phyloP scores from a whole-genome alignment of 495 filamentous ascomycete species.

The Aspergillus bridgeri region DNA sequence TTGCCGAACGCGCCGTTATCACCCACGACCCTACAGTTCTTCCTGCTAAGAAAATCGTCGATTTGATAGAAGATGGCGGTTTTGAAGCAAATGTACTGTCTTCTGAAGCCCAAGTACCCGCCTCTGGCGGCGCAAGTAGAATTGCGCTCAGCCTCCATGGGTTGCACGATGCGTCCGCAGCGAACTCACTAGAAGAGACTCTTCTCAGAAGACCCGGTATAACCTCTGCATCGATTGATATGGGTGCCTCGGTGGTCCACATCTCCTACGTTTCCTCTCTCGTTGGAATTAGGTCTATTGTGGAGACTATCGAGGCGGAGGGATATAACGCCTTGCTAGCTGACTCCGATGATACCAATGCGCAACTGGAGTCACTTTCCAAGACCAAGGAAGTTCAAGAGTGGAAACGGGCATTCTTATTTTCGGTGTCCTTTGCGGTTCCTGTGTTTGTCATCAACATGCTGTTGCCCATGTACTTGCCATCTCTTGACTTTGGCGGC shows the following conservation, averaged over 20 bases:
- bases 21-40: slow-evolving; percentile 73
- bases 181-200: slow-evolving; percentile 65
- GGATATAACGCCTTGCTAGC: slow-evolving; percentile 87
- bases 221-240: slow-evolving; percentile 64
- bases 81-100: slow-evolving; percentile 79
- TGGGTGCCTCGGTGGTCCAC: slow-evolving; percentile 62
- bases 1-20: slow-evolving; percentile 88
- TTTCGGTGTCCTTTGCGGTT: slow-evolving; percentile 75
- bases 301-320: slow-evolving; percentile 72
- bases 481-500: slow-evolving; percentile 68
- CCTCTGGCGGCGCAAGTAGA: slow-evolving; percentile 38
- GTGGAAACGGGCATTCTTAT: slow-evolving; percentile 76
- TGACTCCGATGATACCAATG: slow-evolving; percentile 92
- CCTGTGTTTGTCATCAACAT: slow-evolving; percentile 93
- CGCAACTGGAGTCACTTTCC: slow-evolving; percentile 89
- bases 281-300: slow-evolving; percentile 76
- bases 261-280: slow-evolving; percentile 67
- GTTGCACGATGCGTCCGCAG: slow-evolving; percentile 63
- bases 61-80: slow-evolving; percentile 67
- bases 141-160: slow-evolving; percentile 84
- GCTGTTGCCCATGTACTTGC: slow-evolving; percentile 78
- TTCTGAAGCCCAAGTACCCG: slow-evolving; percentile 34
- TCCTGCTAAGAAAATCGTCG: slow-evolving; percentile 64
- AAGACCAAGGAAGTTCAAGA: slow-evolving; percentile 96
- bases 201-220: slow-evolving; percentile 67